Evolutionary conservation across 2,329 filamentous ascomycete species (phyloP), one percentile per base, ranked within the genome.

Genomic region (Diaporthe longicolla): DNA sequence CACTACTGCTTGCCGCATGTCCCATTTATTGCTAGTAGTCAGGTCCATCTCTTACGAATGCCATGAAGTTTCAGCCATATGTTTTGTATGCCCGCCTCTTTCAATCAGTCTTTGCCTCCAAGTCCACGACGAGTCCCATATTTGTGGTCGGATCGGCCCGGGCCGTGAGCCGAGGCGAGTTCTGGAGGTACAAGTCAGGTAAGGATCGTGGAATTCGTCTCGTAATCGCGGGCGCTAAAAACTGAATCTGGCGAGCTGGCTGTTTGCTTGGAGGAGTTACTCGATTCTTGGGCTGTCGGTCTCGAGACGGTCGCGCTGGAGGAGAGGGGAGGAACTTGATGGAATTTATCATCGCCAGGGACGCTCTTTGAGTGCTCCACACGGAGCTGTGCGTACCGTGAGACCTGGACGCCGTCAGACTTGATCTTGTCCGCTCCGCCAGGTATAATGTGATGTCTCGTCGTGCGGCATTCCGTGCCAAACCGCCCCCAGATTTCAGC

Each of bases 161-260:
- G 10, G 2, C 19, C 21, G 7, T n/a, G 2, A 0, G 55, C 9
- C 0, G 21, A 1, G 2, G 5, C 1, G 11, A 4, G 11, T 11
- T 0, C 1, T 2, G 19, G 10, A 24, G 32, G 15, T n/a, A 7
- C 2, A 9, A 1, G 15, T 17, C 13, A 7, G 21, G 3, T 5
- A 4, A 1, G 10, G 1, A 58, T 0, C 19, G 9, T n/a, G 13
- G 29, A 32, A 19, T 35, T n/a, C 17, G 10, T 37, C 2, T 21
- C 5, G 4, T 58, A n/a, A 11, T 29, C 8, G 9, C 11, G 29
- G 29, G 3, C 6, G 9, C 7, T 32, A 4, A n/a, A 6, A 7
- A 10, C 4, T 9, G 4, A 7, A 5, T 4, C 13, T 3, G 4
- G 21, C 10, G 0, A 19, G 19, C 19, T 10, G 19, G 54, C 4